Percentiles rank a stretch among this genome's conserved stretches.
phyloP scores from a whole-genome alignment of 148 eudicot genomes.

The Cornus kousa region DNA sequence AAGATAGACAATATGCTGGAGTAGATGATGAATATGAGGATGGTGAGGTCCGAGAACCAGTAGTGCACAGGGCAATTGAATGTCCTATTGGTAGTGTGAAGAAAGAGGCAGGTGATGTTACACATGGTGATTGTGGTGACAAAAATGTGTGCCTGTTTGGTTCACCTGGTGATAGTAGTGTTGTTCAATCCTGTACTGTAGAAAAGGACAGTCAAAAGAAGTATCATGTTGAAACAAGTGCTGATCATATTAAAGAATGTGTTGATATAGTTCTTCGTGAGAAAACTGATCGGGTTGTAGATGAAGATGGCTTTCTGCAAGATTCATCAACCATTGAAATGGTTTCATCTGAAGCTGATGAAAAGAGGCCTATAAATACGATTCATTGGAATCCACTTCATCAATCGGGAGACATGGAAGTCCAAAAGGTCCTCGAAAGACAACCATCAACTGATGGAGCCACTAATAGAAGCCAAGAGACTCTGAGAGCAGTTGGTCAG shows the following conservation, averaged over 20 bases:
- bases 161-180: conserved; percentile 4
- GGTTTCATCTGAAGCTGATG: conserved; percentile 11
- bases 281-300: conserved; percentile 6
- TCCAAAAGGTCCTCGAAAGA: conserved; percentile 1
- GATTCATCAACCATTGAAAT: conserved; percentile 9
- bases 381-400: conserved; percentile 12
- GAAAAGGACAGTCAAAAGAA: conserved; percentile 12
- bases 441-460: conserved; percentile 16
- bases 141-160: conserved; percentile 14
- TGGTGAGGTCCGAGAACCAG: conserved; percentile 39
- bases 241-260: conserved; percentile 13
- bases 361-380: conserved; percentile 2
- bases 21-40: conserved; percentile 45
- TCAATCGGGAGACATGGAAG: conserved; percentile 9
- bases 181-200: neutral
- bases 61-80: conserved; percentile 11
- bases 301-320: conserved; percentile 16
- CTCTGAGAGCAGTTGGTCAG: conserved; percentile 6
- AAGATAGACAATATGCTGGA: neutral
- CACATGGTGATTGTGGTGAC: conserved; percentile 13
- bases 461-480: conserved; percentile 11
- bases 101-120: conserved; percentile 15
- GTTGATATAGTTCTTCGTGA: conserved; percentile 9
- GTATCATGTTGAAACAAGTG: conserved; percentile 11
- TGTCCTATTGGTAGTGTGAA: conserved; percentile 10